Conservation (phyloP, 2,329 filamentous ascomycete genomes). For the Celoporthe dispersa region DNA sequence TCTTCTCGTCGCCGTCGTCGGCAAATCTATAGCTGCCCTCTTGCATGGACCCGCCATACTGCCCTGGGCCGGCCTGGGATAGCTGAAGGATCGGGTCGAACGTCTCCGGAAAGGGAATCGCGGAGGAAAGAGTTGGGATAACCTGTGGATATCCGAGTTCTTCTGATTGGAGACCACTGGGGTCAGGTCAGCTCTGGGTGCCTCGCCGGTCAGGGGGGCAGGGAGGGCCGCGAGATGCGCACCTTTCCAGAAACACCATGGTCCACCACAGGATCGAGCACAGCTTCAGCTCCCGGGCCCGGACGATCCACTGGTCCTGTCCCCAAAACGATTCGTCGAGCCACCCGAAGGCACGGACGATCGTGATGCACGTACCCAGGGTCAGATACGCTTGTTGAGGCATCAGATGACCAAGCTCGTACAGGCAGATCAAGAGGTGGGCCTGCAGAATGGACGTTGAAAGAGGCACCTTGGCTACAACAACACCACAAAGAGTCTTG, state of each 20-base stretch:
- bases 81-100: conserved; percentile 34
- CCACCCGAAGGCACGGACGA: conserved; percentile 37
- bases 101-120: conserved; percentile 35
- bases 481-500: conserved; percentile 36
- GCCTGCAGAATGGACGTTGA: conserved; percentile 36
- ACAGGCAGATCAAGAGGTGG: conserved; percentile 37
- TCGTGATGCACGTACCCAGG: conserved; percentile 36
- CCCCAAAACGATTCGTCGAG: conserved; percentile 35
- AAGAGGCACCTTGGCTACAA: conserved; percentile 34
- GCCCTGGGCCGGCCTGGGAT: conserved; percentile 15
- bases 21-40: conserved; percentile 28
- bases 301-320: conserved; percentile 30
- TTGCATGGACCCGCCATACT: conserved; percentile 25
- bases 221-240: conserved; percentile 19
- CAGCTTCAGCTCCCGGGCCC: conserved; percentile 35
- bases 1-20: conserved; percentile 33
- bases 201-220: neutral
- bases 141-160: conserved; percentile 36
- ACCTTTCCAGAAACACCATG: conserved; percentile 38
- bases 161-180: conserved; percentile 35
- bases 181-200: conserved; percentile 7
- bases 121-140: conserved; percentile 29
- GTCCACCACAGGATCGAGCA: conserved; percentile 40
- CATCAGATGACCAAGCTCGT: conserved; percentile 37
- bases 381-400: conserved; percentile 39